Evolutionary conservation across 441 rosid species (phyloP).

Genomic region (Adansonia madagascariensis): DNA sequence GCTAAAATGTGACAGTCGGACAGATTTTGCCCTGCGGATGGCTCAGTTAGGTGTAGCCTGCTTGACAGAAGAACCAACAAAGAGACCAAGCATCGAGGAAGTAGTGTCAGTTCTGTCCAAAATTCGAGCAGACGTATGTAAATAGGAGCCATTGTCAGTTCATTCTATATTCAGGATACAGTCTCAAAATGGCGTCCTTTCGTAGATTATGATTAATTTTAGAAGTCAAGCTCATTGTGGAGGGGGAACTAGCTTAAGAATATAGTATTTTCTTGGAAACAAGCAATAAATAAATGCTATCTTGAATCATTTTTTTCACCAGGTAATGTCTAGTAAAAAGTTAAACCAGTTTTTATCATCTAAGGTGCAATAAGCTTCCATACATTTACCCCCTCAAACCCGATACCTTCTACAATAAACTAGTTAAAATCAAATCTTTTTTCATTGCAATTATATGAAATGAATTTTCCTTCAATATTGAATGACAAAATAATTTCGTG

Average conservation of each 20-base stretch:
- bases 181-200: neutral
- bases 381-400: too few species aligned
- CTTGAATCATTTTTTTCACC: neutral
- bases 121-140: conserved; percentile 26
- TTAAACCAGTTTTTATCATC: too few species aligned
- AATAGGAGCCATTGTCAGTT: conserved; percentile 6
- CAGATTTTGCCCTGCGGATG: conserved; percentile 28
- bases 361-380: too few species aligned
- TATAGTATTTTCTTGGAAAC: neutral
- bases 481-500: neutral
- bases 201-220: neutral
- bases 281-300: neutral
- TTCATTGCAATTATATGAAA: conserved; percentile 4
- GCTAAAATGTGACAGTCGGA: conserved; percentile 11
- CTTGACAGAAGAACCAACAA: conserved; percentile 38
- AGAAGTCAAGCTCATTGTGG: neutral
- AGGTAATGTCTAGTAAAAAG: too few species aligned
- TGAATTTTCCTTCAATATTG: neutral
- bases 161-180: neutral
- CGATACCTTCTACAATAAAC: neutral
- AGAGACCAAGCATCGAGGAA: conserved; percentile 44
- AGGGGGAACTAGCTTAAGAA: conserved; percentile 2
- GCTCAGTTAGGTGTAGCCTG: conserved; percentile 38
- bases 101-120: conserved; percentile 40
- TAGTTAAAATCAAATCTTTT: neutral